Evolutionary conservation across 164 flowering plant species (phyloP).

Genomic region (Stephania cephalantha): DNA sequence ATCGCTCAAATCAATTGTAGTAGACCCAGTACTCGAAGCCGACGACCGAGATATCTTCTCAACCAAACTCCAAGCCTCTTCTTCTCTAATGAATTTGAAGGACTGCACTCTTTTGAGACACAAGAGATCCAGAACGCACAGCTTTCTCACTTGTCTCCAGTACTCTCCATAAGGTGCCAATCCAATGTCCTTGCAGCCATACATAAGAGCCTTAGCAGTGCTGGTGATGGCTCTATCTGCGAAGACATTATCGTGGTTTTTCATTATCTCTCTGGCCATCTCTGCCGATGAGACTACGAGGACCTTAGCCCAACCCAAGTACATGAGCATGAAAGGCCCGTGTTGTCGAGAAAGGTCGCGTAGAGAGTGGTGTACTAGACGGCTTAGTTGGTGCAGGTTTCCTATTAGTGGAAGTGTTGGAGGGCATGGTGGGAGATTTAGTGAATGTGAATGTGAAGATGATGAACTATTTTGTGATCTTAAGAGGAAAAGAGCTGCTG

Average conservation of each 20-base stretch:
- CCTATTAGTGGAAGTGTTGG: not conserved
- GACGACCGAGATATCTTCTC: not conserved
- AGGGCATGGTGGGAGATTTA: not conserved
- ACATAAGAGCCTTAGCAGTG: not conserved
- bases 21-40: not conserved
- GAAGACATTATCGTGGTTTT: slow-evolving; percentile 30
- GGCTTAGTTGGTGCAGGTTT: slow-evolving; percentile 13
- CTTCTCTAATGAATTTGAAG: slow-evolving; percentile 6
- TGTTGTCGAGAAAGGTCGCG: slow-evolving; percentile 19
- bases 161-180: slow-evolving; percentile 9
- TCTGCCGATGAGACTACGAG: slow-evolving; percentile 30
- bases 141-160: slow-evolving; percentile 8
- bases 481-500: not conserved
- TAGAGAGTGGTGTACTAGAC: slow-evolving; percentile 23
- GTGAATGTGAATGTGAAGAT: not conserved
- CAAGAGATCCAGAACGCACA: slow-evolving; percentile 1
- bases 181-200: slow-evolving; percentile 1
- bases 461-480: not conserved
- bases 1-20: not conserved
- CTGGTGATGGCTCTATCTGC: slow-evolving; percentile 16
- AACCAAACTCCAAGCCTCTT: slow-evolving; percentile 17
- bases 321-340: slow-evolving; percentile 27
- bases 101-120: slow-evolving; percentile 5
- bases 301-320: slow-evolving; percentile 14
- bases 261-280: slow-evolving; percentile 32